Base-by-base conservation (phyloP, 2,329 filamentous ascomycete genomes). In the Bipolaris oryzae region DNA sequence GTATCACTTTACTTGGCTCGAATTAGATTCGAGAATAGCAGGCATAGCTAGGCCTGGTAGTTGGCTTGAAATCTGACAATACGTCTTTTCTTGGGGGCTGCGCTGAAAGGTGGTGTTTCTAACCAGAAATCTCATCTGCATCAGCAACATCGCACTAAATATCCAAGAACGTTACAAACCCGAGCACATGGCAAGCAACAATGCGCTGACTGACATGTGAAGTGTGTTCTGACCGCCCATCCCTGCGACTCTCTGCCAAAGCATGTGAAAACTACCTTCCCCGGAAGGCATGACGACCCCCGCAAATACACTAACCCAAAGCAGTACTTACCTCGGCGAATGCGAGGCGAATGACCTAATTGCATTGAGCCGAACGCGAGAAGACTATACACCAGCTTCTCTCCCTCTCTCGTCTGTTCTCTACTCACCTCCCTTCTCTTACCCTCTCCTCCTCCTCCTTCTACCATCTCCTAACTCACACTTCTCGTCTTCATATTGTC, bases 261-360 rank as follows among this genome's bases (percentile, higher is more conserved):
- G 54, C 66, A 68, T 68, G 64, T 68, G 66, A 68, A 66, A 59
- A 38, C 48, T 44, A 49, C 37, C 18, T 47, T 33, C 53, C 53
- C 53, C 53, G 35, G 58, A 50, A 49, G 28, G 58, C 41, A 60
- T 62, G 60, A 62, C 57, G 57, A 46, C 62, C 57, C 39, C 57
- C 60, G 58, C 57, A 57, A 55, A 48, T 13, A 20, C 20, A 28
- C 62, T 63, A 64, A 41, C 57, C 55, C 2, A 21, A 59, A 52
- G 49, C 34, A 38, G 33, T 55, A 56, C 18, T 46, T 65, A 42
- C 62, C 62, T 65, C 62, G 62, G 62, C 52, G 47, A 15, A 44
- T 54, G 37, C 38, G 47, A 49, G 39, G 38, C 57, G 31, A 50
- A 58, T 64, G 62, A 64, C 62, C 55, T 61, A 49, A 56, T 48